Evolutionary conservation across 768 basidiomycete genomes (phyloP).

Genomic region (Trametes villosa): DNA sequence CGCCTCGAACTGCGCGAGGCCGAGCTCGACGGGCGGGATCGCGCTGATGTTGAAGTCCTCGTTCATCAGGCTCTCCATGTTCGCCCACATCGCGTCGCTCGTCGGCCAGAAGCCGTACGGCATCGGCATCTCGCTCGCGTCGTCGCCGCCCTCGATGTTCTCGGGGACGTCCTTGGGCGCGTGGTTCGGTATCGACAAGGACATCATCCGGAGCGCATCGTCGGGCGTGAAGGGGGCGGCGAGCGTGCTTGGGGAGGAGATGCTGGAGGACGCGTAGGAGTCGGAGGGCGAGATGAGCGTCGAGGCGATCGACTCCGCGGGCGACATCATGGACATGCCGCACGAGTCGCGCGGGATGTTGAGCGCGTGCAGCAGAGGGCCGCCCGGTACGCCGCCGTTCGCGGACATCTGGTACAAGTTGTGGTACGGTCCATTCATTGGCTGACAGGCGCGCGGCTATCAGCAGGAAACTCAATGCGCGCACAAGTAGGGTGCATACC

Average conservation of each 20-base stretch:
- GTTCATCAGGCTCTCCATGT: conserved; percentile 46
- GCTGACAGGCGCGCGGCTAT: conserved; percentile 5
- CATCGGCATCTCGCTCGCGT: conserved; percentile 22
- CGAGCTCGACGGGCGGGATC: conserved; percentile 69
- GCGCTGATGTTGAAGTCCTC: conserved; percentile 71
- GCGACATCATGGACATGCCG: conserved; percentile 28
- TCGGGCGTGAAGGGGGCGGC: conserved; percentile 56
- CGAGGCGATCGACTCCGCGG: conserved; percentile 41
- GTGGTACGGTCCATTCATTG: conserved; percentile 9
- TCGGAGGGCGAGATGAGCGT: conserved; percentile 55
- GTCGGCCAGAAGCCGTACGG: conserved; percentile 39
- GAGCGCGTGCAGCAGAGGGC: conserved; percentile 54
- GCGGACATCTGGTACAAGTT: conserved; percentile 16
- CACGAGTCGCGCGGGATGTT: conserved; percentile 43
- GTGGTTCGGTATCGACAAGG: conserved; percentile 33
- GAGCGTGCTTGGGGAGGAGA: conserved; percentile 53
- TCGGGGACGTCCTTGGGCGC: conserved; percentile 32
- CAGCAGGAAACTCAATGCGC: conserved; percentile 10
- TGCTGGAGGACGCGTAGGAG: conserved; percentile 40
- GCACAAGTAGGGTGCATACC: conserved; percentile 48
- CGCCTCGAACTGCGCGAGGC: conserved; percentile 54
- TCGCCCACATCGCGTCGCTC: conserved; percentile 31
- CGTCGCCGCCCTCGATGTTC: conserved; percentile 34
- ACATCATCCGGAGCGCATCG: conserved; percentile 34
- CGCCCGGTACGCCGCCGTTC: conserved; percentile 25